These are phyloP conservation scores for Salvia splendens DNA, from an alignment of 257 asterid species.

Conservation along the genomic window DNA sequence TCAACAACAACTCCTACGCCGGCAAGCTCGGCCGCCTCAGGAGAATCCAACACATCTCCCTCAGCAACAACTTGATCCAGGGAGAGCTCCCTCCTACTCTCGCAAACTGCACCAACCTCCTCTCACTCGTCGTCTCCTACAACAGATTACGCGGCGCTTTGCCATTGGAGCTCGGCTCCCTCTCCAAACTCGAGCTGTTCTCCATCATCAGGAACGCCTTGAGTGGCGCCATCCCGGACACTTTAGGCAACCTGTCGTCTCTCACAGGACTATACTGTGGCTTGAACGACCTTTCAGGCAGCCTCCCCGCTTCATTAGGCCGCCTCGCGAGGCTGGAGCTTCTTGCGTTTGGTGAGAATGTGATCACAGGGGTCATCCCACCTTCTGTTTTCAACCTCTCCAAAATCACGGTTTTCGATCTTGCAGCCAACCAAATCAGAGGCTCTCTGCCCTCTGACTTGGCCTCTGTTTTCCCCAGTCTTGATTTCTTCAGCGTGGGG, in stretches of 20 bases:
- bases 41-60: not conserved
- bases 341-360: constrained; percentile 12
- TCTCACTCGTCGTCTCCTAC: not conserved
- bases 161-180: constrained; percentile 2
- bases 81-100: not conserved
- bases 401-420: constrained; percentile 2
- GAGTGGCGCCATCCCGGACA: not conserved
- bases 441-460: constrained; percentile 29
- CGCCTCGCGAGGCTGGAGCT: constrained; percentile 22
- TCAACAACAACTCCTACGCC: not conserved
- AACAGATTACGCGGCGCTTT: not conserved
- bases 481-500: constrained; percentile 23
- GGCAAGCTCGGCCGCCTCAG: not conserved
- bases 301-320: constrained; percentile 30
- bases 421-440: constrained; percentile 22
- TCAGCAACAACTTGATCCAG: not conserved
- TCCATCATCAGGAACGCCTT: not conserved
- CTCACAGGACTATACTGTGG: constrained; percentile 27
- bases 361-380: constrained; percentile 23
- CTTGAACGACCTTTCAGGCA: constrained; percentile 23
- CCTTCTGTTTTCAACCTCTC: constrained; percentile 33
- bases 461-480: constrained; percentile 7
- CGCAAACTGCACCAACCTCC: not conserved
- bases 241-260: constrained; percentile 27
- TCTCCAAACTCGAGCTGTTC: not conserved